A percentile compares a stretch with the other conserved stretches of the same genome.
Evolutionary conservation across 129 eudicot species (phyloP).

Genomic region (Oenanthe sinensis): DNA sequence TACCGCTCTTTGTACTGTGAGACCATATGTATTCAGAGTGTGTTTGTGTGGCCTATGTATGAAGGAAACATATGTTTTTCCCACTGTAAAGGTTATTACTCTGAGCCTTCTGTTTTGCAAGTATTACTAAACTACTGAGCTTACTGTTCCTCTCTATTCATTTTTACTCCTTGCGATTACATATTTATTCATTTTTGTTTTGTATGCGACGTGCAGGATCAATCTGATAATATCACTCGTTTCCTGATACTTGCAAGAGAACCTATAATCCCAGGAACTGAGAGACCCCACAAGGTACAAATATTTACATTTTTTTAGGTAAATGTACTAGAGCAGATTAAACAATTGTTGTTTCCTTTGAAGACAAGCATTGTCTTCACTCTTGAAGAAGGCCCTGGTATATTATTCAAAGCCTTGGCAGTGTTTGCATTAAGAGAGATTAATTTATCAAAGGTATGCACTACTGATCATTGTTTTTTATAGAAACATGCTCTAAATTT

Average conservation of each 20-base stretch:
- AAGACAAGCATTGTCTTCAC: constrained; percentile 89
- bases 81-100: neutral
- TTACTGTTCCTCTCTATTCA: neutral
- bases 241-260: constrained; percentile 80
- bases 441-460: constrained; percentile 59
- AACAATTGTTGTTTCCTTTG: constrained; percentile 7
- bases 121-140: neutral
- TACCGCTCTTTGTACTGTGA: neutral
- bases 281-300: constrained; percentile 63
- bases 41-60: neutral
- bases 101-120: neutral
- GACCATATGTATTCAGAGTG: neutral
- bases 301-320: constrained; percentile 4
- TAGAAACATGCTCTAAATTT: neutral
- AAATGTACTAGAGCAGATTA: constrained; percentile 3
- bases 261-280: constrained; percentile 70
- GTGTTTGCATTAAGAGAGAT: constrained; percentile 75
- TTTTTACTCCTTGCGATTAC: constrained; percentile 3
- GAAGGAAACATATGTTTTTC: neutral
- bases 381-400: constrained; percentile 89
- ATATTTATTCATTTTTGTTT: constrained; percentile 11
- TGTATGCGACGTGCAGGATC: constrained; percentile 40
- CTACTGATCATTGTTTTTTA: neutral
- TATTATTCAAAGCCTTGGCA: constrained; percentile 82
- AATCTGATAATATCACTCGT: constrained; percentile 58